Base-by-base conservation (phyloP, 306 rosid genomes). In the Acacia crassicarpa region DNA sequence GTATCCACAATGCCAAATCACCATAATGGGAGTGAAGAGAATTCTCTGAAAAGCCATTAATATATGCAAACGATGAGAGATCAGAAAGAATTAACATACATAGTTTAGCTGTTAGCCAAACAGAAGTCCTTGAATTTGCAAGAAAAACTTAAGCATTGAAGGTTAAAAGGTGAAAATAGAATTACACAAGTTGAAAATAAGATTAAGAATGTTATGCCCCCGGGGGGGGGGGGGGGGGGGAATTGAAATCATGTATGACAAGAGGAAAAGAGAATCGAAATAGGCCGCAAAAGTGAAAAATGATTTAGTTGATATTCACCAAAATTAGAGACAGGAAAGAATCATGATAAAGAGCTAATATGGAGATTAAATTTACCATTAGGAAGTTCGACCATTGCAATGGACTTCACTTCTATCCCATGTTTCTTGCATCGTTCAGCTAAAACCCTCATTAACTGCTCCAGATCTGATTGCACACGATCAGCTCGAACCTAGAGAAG, bases 381-480 rank as follows among this genome's bases (percentile, higher is more conserved):
- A 67, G 99, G 99, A 83, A 95, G 95, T 76, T 89, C 93, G 78
- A 93, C 87, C 85, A 93, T 81, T 54, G 98, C 87, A 59, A 80
- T 69, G 63, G 98, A 91, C 86, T 91, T 93, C 81, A 89, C 84
- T 70, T 87, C 87, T 54, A 95, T 74, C 83, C 92, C 97, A 87
- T 90, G 92, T 84, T 95, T 95, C 89, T 86, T 93, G 94, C 99
- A 91, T 69, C 99, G 91, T 76, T 91, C 99, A 75, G 87, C 83
- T 67, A 95, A 74, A 89, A 85, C 97, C 87, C 77, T 93, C 75
- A 89, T 62, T 82, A 95, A 92, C 84, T 85, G 95, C 81, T 90
- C 99, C 51, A 95, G 90, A 88, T 95, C 94, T 83, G 94, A 87
- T 84, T 93, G 98, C 85, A 95, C 87, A 53, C 97, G 95, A 67